Conservation (phyloP, 164 flowering plant species). For the Vitis labrusca region DNA sequence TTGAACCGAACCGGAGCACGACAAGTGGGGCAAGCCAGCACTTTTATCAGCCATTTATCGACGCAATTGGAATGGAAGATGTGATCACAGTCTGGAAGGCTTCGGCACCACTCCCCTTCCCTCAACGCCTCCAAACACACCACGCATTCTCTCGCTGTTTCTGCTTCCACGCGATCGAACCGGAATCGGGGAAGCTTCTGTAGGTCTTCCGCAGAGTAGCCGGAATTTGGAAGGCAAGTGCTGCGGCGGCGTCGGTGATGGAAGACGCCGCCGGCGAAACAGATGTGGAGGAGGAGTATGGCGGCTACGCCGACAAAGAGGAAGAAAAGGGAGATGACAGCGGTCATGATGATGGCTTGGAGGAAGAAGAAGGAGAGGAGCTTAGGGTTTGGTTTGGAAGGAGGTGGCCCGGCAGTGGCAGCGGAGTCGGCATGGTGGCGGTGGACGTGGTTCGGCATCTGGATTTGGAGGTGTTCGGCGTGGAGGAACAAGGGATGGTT, state of each 20-base stretch:
- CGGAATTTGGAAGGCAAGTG: not conserved
- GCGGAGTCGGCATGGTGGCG: not conserved
- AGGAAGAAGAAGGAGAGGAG: constrained; percentile 7
- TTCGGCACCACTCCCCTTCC: constrained; percentile 11
- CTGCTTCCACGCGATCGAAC: not conserved
- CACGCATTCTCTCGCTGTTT: not conserved
- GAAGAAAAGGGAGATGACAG: constrained; percentile 3
- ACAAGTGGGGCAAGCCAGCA: constrained; percentile 4
- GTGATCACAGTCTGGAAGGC: constrained; percentile 1
- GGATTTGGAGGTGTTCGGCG: no score
- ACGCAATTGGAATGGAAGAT: constrained; percentile 1
- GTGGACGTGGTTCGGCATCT: not conserved
- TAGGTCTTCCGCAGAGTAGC: not conserved
- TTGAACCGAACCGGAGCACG: not conserved
- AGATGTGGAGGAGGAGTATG: constrained; percentile 3
- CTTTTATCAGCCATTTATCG: constrained; percentile 4
- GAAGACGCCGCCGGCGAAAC: not conserved
- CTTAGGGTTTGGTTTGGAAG: not conserved
- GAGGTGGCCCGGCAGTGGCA: not conserved
- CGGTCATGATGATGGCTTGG: not conserved
- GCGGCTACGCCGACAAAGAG: constrained; percentile 6
- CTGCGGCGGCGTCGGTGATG: constrained; percentile 3
- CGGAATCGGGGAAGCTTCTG: not conserved
- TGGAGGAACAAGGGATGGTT: no score
- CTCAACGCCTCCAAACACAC: not conserved